Evolutionary conservation across 768 basidiomycete genomes (phyloP).

Genomic region (Serendipita vermifera): DNA sequence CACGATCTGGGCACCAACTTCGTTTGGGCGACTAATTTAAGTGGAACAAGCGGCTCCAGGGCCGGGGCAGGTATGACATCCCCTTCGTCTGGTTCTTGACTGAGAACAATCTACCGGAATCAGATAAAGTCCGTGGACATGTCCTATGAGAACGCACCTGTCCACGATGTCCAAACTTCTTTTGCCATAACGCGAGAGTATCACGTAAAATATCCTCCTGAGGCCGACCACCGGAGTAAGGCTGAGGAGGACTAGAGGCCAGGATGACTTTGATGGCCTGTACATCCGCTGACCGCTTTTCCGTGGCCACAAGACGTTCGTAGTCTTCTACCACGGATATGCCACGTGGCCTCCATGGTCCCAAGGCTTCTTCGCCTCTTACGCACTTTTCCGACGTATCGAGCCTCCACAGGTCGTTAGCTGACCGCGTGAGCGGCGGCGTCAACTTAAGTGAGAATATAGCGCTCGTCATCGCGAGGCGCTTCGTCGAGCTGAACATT

Average conservation of each 20-base stretch:
- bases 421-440: conserved; percentile 73
- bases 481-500: conserved; percentile 68
- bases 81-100: conserved; percentile 51
- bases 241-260: conserved; percentile 26
- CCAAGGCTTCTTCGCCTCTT: conserved; percentile 74
- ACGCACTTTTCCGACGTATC: conserved; percentile 95
- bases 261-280: conserved; percentile 76
- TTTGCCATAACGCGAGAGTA: conserved; percentile 71
- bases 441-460: conserved; percentile 71
- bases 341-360: conserved; percentile 75
- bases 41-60: conserved; percentile 33
- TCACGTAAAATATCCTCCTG: conserved; percentile 52
- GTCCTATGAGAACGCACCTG: conserved; percentile 39
- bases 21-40: conserved; percentile 60
- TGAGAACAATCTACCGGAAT: conserved; percentile 57
- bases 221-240: conserved; percentile 50
- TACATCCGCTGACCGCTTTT: conserved; percentile 72
- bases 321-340: conserved; percentile 83
- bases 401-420: conserved; percentile 83
- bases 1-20: conserved; percentile 64
- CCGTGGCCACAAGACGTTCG: conserved; percentile 52
- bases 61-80: conserved; percentile 35
- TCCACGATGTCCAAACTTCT: conserved; percentile 58
- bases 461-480: conserved; percentile 65
- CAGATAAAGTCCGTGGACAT: conserved; percentile 14